Percentiles rank a stretch among this genome's conserved stretches.
Conservation (phyloP, 176 grass and related monocot genomes). For the Raddia guianensis region DNA sequence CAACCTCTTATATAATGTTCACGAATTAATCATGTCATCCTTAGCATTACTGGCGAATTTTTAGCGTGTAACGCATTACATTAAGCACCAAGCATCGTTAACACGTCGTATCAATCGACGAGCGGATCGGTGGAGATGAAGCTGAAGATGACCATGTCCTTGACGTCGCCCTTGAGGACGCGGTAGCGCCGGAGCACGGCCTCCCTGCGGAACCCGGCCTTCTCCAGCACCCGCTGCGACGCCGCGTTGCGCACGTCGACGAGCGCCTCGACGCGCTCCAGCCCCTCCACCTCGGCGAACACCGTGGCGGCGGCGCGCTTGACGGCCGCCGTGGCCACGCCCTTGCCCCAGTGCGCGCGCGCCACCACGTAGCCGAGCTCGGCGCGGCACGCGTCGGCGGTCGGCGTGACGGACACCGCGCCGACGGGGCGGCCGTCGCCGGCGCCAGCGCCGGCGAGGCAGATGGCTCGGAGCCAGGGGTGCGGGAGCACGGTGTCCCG, state of each 20-base stretch:
- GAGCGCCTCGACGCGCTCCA: slow-evolving; percentile 72
- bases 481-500: slow-evolving; percentile 57
- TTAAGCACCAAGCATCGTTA: too few species aligned
- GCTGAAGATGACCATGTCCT: slow-evolving; percentile 64
- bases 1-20: too few species aligned
- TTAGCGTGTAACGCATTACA: too few species aligned
- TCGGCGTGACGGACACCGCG: slow-evolving; percentile 58
- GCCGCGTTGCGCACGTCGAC: slow-evolving; percentile 64
- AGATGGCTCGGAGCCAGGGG: slow-evolving; percentile 77
- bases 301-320: slow-evolving; percentile 21
- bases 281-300: slow-evolving; percentile 53
- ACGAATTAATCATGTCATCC: too few species aligned
- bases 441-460: slow-evolving; percentile 30
- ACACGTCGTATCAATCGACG: slow-evolving; percentile 1
- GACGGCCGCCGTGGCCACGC: slow-evolving; percentile 67
- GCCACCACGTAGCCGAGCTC: slow-evolving; percentile 83
- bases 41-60: too few species aligned
- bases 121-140: slow-evolving; percentile 57
- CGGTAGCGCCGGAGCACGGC: slow-evolving; percentile 58
- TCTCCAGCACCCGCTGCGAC: slow-evolving; percentile 87
- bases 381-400: slow-evolving; percentile 45
- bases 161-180: slow-evolving; percentile 40
- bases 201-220: slow-evolving; percentile 76
- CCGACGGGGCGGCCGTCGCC: slow-evolving; percentile 46
- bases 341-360: slow-evolving; percentile 61